A percentile compares a stretch with the other conserved stretches of the same genome.
Conservation (phyloP, 495 filamentous ascomycete species). For the Rhypophila decipiens region DNA sequence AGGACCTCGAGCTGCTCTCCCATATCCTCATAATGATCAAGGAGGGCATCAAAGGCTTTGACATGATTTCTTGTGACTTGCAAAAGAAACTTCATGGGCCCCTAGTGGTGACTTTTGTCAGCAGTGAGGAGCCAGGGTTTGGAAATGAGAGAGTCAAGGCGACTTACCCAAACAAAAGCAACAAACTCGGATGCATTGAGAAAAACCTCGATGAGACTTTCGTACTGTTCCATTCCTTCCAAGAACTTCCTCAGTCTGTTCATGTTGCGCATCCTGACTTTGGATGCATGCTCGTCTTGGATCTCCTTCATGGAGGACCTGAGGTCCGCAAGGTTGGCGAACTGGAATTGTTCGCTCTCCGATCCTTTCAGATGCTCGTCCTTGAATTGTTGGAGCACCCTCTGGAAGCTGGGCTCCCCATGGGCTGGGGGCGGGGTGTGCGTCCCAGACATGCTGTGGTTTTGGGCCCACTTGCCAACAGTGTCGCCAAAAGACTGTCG, state of each 20-base stretch:
- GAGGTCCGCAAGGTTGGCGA: neutral
- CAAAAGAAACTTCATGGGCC: constrained; percentile 3
- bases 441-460: neutral
- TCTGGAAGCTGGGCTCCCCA: neutral
- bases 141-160: neutral
- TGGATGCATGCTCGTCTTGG: constrained; percentile 1
- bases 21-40: constrained; percentile 5
- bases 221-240: constrained; percentile 5
- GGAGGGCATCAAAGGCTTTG: constrained; percentile 3
- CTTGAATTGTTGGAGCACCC: neutral
- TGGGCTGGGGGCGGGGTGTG: neutral
- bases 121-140: neutral
- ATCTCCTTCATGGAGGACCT: constrained; percentile 1
- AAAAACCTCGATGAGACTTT: constrained; percentile 5
- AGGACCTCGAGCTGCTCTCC: constrained; percentile 3
- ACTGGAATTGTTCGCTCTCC: neutral
- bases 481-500: neutral
- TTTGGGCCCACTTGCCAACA: neutral
- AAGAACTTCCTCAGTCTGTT: neutral
- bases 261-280: constrained; percentile 1
- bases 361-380: neutral
- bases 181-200: neutral
- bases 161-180: constrained; percentile 7
- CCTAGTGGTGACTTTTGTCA: neutral
- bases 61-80: constrained; percentile 4